Percentiles rank a stretch among this genome's conserved stretches.
Conservation (phyloP, 2,329 filamentous ascomycete species). For the Fusarium transvaalense region DNA sequence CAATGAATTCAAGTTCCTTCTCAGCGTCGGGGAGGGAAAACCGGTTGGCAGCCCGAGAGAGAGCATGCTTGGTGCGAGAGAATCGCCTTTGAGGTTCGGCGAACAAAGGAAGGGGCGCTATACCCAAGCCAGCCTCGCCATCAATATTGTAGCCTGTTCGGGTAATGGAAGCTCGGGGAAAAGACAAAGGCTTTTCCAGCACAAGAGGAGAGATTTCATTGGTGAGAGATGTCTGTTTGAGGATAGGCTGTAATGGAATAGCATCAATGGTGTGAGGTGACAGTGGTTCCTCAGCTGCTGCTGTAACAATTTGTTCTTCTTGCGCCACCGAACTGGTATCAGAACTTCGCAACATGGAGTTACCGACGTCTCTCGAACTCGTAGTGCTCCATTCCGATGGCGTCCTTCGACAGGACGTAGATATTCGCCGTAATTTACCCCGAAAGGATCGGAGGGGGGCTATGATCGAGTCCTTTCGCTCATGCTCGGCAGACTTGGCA, state of each 20-base stretch:
- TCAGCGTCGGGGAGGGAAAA: conserved; percentile 14
- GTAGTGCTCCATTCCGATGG: conserved; percentile 41
- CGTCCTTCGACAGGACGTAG: conserved; percentile 35
- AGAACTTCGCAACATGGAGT: background rate
- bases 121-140: conserved; percentile 31
- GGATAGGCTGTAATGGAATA: conserved; percentile 12
- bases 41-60: conserved; percentile 5
- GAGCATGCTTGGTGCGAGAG: background rate
- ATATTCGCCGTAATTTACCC: conserved; percentile 36
- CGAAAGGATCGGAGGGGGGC: conserved; percentile 19
- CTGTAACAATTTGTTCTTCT: background rate
- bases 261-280: conserved; percentile 23
- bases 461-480: conserved; percentile 1
- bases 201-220: conserved; percentile 29
- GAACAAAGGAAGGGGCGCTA: conserved; percentile 15
- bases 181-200: conserved; percentile 16
- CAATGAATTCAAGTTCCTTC: background rate
- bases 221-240: conserved; percentile 17
- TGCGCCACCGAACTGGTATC: background rate
- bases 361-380: conserved; percentile 5
- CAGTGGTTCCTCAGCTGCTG: background rate
- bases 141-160: conserved; percentile 41
- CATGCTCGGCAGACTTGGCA: background rate
- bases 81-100: conserved; percentile 12
- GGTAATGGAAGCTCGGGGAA: background rate